These are phyloP conservation scores for Ustilago bromivora DNA, from an alignment of 1,284 basidiomycete species.

Conservation along the genomic window DNA sequence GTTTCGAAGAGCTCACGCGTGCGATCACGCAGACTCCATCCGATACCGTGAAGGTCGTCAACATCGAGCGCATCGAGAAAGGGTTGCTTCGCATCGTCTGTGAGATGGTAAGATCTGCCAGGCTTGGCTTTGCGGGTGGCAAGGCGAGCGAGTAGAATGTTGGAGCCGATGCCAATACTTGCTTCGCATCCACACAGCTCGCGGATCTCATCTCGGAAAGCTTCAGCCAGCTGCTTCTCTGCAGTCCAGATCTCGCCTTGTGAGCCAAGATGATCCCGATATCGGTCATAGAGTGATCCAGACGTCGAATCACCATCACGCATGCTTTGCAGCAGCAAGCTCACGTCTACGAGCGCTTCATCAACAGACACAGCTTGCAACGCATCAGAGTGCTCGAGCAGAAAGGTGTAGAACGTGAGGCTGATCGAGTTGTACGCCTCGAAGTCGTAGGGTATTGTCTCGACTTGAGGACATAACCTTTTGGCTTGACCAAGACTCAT, in stretches of 20 bases:
- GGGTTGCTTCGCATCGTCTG: constrained; percentile 72
- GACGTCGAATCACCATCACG: constrained; percentile 26
- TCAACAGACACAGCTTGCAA: constrained; percentile 96
- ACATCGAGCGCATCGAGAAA: constrained; percentile 84
- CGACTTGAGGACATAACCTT: constrained; percentile 70
- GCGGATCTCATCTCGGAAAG: constrained; percentile 81
- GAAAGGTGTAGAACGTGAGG: constrained; percentile 89
- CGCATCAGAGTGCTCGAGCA: constrained; percentile 89
- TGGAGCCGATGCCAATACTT: constrained; percentile 86
- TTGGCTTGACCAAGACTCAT: constrained; percentile 79
- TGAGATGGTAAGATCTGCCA: constrained; percentile 82
- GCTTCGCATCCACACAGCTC: constrained; percentile 84
- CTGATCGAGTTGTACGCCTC: constrained; percentile 74
- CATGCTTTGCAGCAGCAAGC: constrained; percentile 74
- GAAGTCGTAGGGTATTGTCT: constrained; percentile 92
- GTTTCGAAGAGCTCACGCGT: constrained; percentile 79
- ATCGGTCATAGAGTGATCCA: constrained; percentile 30
- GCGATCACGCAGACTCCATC: constrained; percentile 71
- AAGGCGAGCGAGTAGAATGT: constrained; percentile 89
- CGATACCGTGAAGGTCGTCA: constrained; percentile 88
- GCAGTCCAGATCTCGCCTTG: constrained; percentile 50
- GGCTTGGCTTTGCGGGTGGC: constrained; percentile 93
- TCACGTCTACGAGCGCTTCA: constrained; percentile 92
- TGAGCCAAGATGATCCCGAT: constrained; percentile 35
- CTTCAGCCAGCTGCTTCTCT: constrained; percentile 77